phyloP scores from a whole-genome alignment of 495 filamentous ascomycete species.

The Penicillium parvum region DNA sequence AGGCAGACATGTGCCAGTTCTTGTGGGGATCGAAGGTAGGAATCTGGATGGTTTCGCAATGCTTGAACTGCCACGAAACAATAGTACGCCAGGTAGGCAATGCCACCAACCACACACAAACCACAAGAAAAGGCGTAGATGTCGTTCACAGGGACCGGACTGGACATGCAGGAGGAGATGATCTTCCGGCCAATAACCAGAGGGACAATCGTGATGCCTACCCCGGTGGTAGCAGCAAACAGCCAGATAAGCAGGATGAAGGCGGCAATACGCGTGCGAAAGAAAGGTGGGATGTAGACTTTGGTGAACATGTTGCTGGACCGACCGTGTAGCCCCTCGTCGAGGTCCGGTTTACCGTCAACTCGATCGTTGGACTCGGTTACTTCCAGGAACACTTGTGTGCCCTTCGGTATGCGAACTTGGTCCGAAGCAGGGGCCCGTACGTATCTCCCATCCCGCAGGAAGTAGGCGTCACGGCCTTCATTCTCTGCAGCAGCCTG shows the following conservation, averaged over 20 bases:
- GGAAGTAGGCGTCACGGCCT: constrained; percentile 49
- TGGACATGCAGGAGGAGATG: constrained; percentile 62
- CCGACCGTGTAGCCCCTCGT: constrained; percentile 61
- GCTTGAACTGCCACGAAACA: constrained; percentile 39
- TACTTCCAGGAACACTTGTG: constrained; percentile 75
- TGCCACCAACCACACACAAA: constrained; percentile 67
- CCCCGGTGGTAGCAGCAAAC: constrained; percentile 90
- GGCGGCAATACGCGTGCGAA: constrained; percentile 70
- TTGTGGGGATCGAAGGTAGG: constrained; percentile 36
- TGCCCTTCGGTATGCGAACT: constrained; percentile 85
- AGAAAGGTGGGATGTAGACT: constrained; percentile 86
- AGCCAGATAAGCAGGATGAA: constrained; percentile 91
- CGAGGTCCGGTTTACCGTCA: constrained; percentile 56
- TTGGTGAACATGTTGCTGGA: constrained; percentile 64
- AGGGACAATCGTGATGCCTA: constrained; percentile 82
- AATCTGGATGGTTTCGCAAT: constrained; percentile 27
- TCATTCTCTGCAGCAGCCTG: constrained; percentile 30
- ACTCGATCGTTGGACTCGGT: constrained; percentile 61
- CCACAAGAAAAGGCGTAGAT: constrained; percentile 94
- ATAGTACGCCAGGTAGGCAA: constrained; percentile 55
- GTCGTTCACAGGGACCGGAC: constrained; percentile 74
- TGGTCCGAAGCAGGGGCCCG: constrained; percentile 88
- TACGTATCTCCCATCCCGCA: constrained; percentile 78
- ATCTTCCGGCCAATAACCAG: constrained; percentile 77
- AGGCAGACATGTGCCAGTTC: constrained; percentile 16